A percentile compares a stretch with the other conserved stretches of the same genome.
Evolutionary conservation across 225 moss, liverwort and hornwort genomes (phyloP).

Genomic region (Marchantia polymorpha): DNA sequence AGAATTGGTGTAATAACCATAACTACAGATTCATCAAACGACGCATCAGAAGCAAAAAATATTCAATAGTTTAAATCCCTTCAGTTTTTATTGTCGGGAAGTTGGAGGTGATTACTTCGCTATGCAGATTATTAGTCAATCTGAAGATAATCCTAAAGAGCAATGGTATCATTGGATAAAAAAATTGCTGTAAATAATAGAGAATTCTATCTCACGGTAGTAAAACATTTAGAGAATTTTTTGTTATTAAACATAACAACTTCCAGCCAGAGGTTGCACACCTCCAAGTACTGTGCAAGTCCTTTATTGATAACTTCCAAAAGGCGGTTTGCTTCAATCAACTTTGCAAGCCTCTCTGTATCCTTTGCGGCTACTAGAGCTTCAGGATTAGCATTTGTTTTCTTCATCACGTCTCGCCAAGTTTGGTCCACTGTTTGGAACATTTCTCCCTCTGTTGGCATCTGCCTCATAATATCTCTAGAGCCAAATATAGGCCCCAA

Average conservation of each 20-base stretch:
- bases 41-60: no score
- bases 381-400: conserved; percentile 59
- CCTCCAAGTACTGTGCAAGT: conserved; percentile 82
- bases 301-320: conserved; percentile 88
- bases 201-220: no score
- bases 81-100: no score
- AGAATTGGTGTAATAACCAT: no score
- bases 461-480: conserved; percentile 84
- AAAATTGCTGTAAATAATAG: no score
- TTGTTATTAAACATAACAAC: background rate
- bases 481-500: conserved; percentile 89
- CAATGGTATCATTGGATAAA: no score
- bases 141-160: no score
- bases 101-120: no score
- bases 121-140: no score
- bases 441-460: conserved; percentile 83
- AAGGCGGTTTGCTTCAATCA: conserved; percentile 73
- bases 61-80: no score
- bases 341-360: conserved; percentile 54
- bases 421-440: conserved; percentile 91
- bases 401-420: conserved; percentile 93
- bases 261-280: conserved; percentile 11
- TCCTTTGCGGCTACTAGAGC: conserved; percentile 72
- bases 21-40: no score
- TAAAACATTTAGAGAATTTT: no score